Percentiles rank a stretch among this genome's conserved stretches.
Evolutionary conservation across 192 early-diverging fungal genomes (phyloP).

Genomic region (Coemansia furcata): DNA sequence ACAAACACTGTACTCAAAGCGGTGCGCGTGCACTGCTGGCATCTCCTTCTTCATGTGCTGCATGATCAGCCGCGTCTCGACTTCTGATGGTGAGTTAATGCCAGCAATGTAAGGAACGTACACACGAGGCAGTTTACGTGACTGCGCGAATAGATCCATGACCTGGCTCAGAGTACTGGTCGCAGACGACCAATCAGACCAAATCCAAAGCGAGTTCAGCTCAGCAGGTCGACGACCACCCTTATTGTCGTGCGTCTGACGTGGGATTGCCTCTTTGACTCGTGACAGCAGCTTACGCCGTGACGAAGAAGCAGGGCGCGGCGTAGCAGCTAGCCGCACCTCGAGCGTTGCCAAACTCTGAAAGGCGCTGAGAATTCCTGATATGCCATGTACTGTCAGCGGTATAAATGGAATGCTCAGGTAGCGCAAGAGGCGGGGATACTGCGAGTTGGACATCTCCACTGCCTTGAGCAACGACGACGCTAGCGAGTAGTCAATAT

Average conservation of each 20-base stretch:
- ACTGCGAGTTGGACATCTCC: conserved; percentile 14
- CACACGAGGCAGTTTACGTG: conserved; percentile 31
- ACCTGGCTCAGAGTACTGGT: conserved; percentile 41
- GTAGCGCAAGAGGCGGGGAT: conserved; percentile 47
- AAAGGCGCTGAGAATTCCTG: conserved; percentile 40
- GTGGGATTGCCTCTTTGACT: conserved; percentile 32
- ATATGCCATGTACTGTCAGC: conserved; percentile 40
- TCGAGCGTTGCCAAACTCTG: conserved; percentile 41
- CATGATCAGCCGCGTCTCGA: conserved; percentile 46
- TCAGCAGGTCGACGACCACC: conserved; percentile 23
- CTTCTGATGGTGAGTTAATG: conserved; percentile 36
- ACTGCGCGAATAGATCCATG: conserved; percentile 41
- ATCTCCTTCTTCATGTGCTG: conserved; percentile 51
- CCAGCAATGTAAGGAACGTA: conserved; percentile 47
- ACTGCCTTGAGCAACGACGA: conserved; percentile 32
- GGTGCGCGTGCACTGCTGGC: conserved; percentile 35
- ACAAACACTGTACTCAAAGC: conserved; percentile 47
- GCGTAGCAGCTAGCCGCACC: conserved; percentile 38
- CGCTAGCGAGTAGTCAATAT: conserved; percentile 46
- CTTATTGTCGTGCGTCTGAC: conserved; percentile 22
- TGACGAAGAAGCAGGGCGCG: conserved; percentile 32
- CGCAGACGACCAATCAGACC: conserved; percentile 51
- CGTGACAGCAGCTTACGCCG: conserved; percentile 46
- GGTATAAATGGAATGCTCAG: conserved; percentile 53
- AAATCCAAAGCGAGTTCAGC: conserved; percentile 46